phyloP scores from a whole-genome alignment of 2,329 filamentous ascomycete genomes.

The Ophiobolus disseminans region DNA sequence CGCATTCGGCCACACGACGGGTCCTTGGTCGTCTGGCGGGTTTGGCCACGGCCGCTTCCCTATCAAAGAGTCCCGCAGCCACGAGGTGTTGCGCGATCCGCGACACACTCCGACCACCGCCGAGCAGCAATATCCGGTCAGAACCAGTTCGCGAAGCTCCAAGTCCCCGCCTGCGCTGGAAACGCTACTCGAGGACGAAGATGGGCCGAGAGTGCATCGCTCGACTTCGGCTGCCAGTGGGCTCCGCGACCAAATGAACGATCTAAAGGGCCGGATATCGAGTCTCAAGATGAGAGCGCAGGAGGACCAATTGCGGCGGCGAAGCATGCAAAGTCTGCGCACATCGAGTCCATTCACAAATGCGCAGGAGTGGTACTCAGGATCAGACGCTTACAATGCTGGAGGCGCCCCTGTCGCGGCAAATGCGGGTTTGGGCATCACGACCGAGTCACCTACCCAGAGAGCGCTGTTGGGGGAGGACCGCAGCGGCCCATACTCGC shows the following conservation, averaged over 20 bases:
- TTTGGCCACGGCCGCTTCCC: slow-evolving; percentile 45
- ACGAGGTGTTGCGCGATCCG: slow-evolving; percentile 49
- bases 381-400: slow-evolving; percentile 40
- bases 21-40: slow-evolving; percentile 47
- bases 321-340: slow-evolving; percentile 77
- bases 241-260: slow-evolving; percentile 84
- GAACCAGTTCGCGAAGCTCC: slow-evolving; percentile 46
- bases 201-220: slow-evolving; percentile 58
- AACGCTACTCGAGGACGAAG: slow-evolving; percentile 52
- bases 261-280: slow-evolving; percentile 84
- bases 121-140: slow-evolving; percentile 18
- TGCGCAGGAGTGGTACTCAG: slow-evolving; percentile 65
- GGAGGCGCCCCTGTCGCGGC: slow-evolving; percentile 30
- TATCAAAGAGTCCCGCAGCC: slow-evolving; percentile 49
- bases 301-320: slow-evolving; percentile 78
- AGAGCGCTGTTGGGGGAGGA: slow-evolving; percentile 29
- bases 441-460: slow-evolving; percentile 31
- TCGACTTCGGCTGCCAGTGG: slow-evolving; percentile 75
- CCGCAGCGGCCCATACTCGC: slow-evolving; percentile 9
- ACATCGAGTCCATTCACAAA: slow-evolving; percentile 82
- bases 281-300: slow-evolving; percentile 78
- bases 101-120: slow-evolving; percentile 31
- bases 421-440: slow-evolving; percentile 41
- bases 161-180: slow-evolving; percentile 47
- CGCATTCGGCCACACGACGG: slow-evolving; percentile 46